Base-by-base conservation (phyloP, 768 basidiomycete species). In the Naganishia antarctica region DNA sequence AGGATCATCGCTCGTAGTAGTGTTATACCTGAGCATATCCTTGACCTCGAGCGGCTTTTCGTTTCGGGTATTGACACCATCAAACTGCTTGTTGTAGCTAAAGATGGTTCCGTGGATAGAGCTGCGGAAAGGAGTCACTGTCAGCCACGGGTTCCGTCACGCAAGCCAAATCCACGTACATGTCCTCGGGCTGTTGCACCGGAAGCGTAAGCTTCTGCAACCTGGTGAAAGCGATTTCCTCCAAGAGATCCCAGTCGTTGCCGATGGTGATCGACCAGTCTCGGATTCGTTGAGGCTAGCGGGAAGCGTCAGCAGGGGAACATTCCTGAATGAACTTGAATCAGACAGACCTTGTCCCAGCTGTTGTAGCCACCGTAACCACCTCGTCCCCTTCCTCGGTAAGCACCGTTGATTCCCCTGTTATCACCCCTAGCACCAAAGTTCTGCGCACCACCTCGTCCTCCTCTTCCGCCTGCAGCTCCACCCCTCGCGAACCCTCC, bases 1-100 rank as follows among this genome's bases (percentile, higher is more conserved):
- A 3, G 96, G 94, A 75, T 99, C 96, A 71, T 99, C 96, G 16
- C 91, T 93, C 23, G 96, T 97, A 0, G 96, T 96, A 18, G 91
- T 88, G 77, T 98, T 98, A 80, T 96, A 99, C 74, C 91, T 89
- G 77, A 96, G 89, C 64, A 91, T 87, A 78, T 98, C 96, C 63
- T 93, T 84, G 48, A 90, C 82, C 72, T 97, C 91, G 28, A 99
- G 83, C 51, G 92, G 88, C 65, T 85, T 85, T 78, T 97, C 92
- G 4, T 86, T 86, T 80, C 91, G 91, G 50, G 96, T 96, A 47
- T 88, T 93, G 74, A 98, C 84, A 62, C 93, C 90, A 79, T 99
- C 96, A 76, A 90, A 99, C 6, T 86, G 80, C 77, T 94, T 94
- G 69, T 98, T 92, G 78, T 97, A 99, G 6, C 88, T 83, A 73